phyloP scores from a whole-genome alignment of 495 filamentous ascomycete genomes.

The Talaromyces borbonicus region DNA sequence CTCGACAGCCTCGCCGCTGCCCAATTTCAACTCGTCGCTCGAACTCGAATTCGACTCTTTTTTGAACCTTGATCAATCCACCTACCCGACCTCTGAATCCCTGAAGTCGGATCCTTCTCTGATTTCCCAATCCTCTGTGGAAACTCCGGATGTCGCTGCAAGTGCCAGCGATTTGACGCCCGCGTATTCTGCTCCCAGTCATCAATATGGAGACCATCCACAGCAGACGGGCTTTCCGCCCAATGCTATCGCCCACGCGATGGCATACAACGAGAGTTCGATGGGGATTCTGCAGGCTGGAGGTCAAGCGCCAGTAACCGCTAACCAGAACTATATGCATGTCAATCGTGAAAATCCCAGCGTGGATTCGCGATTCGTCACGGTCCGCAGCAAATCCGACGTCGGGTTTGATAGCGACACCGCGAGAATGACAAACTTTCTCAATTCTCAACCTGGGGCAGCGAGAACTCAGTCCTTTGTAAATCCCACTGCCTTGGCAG shows the following conservation, averaged over 20 bases:
- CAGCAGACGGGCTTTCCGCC: constrained; percentile 85
- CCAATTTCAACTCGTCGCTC: constrained; percentile 23
- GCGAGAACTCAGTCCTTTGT: constrained; percentile 42
- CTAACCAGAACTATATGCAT: constrained; percentile 35
- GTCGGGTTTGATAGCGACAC: constrained; percentile 48
- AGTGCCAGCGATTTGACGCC: constrained; percentile 27
- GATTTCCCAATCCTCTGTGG: constrained; percentile 27
- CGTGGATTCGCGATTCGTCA: constrained; percentile 46
- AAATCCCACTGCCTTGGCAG: constrained; percentile 60
- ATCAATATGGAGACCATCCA: constrained; percentile 84
- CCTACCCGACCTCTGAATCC: constrained; percentile 30
- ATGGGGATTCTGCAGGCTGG: constrained; percentile 43
- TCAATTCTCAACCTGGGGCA: constrained; percentile 25
- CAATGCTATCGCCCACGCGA: constrained; percentile 60
- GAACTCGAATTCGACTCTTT: constrained; percentile 42
- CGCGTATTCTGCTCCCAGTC: constrained; percentile 66
- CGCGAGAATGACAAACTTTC: constrained; percentile 50
- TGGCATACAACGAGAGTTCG: constrained; percentile 53
- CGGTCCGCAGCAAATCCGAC: constrained; percentile 40
- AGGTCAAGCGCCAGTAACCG: constrained; percentile 34
- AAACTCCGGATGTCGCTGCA: constrained; percentile 30
- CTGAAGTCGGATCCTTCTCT: constrained; percentile 30
- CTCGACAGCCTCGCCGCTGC: constrained; percentile 18
- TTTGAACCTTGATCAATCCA: constrained; percentile 40
- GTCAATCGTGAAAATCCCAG: constrained; percentile 42